A percentile compares a stretch with the other conserved stretches of the same genome.
Evolutionary conservation across 169 alveolate genomes (phyloP).

Genomic region (Perkinsus olseni): DNA sequence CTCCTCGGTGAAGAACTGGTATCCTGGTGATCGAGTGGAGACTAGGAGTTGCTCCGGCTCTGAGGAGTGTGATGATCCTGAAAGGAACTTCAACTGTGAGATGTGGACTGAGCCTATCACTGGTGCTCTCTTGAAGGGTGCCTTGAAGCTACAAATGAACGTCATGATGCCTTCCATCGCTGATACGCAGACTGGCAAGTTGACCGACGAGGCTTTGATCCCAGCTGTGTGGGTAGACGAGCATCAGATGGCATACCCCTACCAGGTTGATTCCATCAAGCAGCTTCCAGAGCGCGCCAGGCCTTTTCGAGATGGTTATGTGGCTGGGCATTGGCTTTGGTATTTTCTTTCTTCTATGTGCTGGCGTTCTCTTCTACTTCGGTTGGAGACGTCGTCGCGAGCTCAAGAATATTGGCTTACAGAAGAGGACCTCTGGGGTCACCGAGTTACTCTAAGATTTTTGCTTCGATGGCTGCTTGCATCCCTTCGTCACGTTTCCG

Average conservation of each 20-base stretch:
- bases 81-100: background rate
- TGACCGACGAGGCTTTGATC: background rate
- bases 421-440: background rate
- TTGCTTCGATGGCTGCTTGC: background rate
- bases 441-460: background rate
- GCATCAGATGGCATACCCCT: background rate
- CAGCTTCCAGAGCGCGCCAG: background rate
- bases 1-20: background rate
- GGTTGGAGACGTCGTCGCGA: background rate
- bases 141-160: background rate
- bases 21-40: background rate
- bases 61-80: background rate
- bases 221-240: background rate
- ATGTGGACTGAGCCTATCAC: background rate
- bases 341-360: background rate
- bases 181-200: background rate
- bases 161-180: background rate
- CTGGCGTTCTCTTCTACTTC: background rate
- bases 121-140: background rate
- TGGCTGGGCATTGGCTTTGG: background rate
- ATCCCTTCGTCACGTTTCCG: background rate
- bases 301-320: background rate
- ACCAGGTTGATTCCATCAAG: background rate
- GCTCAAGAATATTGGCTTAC: background rate
- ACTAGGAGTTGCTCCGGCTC: background rate